These are phyloP conservation scores for Ustilago sp. DNA, from an alignment of 1,284 basidiomycete genomes.

Conservation along the genomic window DNA sequence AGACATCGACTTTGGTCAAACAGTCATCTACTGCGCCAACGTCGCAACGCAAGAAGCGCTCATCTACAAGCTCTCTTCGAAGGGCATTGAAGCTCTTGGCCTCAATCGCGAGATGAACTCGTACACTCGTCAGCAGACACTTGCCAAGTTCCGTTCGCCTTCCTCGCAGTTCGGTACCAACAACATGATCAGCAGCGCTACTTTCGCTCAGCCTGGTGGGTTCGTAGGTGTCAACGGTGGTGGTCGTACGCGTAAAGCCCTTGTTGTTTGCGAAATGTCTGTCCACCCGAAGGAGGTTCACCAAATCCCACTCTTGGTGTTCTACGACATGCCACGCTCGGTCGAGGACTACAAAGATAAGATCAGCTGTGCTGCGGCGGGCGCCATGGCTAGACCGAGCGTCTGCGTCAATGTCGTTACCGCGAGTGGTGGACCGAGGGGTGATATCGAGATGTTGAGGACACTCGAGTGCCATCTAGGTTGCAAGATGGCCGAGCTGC, in stretches of 20 bases:
- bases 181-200: constrained; percentile 41
- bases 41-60: constrained; percentile 68
- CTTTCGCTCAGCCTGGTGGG: constrained; percentile 75
- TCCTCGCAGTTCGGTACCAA: constrained; percentile 47
- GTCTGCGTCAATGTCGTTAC: constrained; percentile 95
- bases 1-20: constrained; percentile 76
- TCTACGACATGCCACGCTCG: constrained; percentile 86
- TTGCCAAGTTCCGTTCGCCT: constrained; percentile 81
- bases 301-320: constrained; percentile 86
- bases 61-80: constrained; percentile 82
- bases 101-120: constrained; percentile 83
- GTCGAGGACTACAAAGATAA: constrained; percentile 92
- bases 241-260: constrained; percentile 72
- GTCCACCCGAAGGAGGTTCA: constrained; percentile 88
- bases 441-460: constrained; percentile 93
- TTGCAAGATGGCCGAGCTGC: constrained; percentile 60
- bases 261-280: constrained; percentile 90
- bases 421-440: constrained; percentile 80
- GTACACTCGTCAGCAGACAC: constrained; percentile 80
- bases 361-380: constrained; percentile 78
- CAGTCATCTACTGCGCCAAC: constrained; percentile 66
- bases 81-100: constrained; percentile 85
- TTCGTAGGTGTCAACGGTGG: constrained; percentile 71
- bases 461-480: constrained; percentile 84
- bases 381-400: constrained; percentile 82